phyloP scores from a whole-genome alignment of 495 filamentous ascomycete species.

The Glonium stellatum region DNA sequence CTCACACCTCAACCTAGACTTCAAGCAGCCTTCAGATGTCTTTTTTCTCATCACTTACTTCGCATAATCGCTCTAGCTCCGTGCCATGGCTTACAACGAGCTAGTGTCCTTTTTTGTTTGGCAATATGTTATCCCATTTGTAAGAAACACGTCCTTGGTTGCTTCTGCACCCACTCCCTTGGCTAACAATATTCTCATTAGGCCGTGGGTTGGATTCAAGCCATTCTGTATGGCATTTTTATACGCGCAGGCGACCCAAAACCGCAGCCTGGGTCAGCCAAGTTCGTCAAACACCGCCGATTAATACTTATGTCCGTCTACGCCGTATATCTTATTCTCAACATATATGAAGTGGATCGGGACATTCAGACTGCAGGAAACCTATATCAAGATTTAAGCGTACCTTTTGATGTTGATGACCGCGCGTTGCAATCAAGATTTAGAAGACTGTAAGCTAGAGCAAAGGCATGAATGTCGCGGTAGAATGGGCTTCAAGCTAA shows the following conservation, averaged over 20 bases:
- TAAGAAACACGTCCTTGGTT: neutral
- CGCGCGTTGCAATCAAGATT: constrained; percentile 77
- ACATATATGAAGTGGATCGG: constrained; percentile 86
- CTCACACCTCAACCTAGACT: too few species aligned
- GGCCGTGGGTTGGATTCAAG: constrained; percentile 69
- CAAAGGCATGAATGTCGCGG: neutral
- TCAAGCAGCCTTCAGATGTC: neutral
- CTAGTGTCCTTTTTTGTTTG: neutral
- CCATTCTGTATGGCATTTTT: constrained; percentile 77
- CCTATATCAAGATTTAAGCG: constrained; percentile 69
- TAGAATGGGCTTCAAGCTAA: neutral
- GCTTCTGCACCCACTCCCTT: neutral
- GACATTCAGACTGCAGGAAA: constrained; percentile 60
- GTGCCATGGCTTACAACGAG: neutral
- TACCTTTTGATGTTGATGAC: constrained; percentile 62
- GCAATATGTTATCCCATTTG: neutral
- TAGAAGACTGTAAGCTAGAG: constrained; percentile 53
- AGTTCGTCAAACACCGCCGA: constrained; percentile 63
- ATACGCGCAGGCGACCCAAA: constrained; percentile 85
- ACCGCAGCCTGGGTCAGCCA: constrained; percentile 64
- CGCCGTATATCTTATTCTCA: constrained; percentile 78
- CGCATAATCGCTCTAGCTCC: neutral
- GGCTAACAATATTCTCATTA: neutral
- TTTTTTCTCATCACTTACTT: neutral
- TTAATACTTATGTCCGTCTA: constrained; percentile 79